phyloP scores from a whole-genome alignment of 1,139 yeast species.

The Trichomonascaceae sp. region DNA sequence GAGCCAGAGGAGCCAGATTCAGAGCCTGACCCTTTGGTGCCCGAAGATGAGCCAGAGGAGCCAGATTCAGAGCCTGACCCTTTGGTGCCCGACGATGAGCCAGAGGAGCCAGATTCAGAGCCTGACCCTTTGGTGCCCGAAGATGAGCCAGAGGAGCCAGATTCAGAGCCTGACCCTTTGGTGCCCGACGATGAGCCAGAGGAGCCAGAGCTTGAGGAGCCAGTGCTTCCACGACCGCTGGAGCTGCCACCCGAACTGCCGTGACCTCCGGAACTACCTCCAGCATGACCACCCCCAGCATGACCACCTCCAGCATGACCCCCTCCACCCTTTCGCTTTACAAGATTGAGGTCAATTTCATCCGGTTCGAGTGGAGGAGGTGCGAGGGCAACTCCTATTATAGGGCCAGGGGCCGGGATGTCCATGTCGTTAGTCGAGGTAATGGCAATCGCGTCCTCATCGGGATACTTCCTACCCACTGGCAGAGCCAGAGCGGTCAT shows the following conservation, averaged over 20 bases:
- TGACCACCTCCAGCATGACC: no score
- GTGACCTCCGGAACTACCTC: neutral
- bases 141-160: neutral
- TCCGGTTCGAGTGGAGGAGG: no score
- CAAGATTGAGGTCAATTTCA: no score
- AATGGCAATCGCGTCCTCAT: no score
- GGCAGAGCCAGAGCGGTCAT: no score
- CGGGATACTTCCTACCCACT: no score
- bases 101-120: neutral
- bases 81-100: neutral
- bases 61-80: neutral
- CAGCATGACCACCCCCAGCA: neutral
- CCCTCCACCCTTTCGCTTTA: neutral
- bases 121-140: no score
- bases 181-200: neutral
- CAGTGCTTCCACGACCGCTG: neutral
- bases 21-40: neutral
- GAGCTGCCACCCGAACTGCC: neutral
- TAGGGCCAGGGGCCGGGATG: no score
- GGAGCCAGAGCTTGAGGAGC: neutral
- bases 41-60: neutral
- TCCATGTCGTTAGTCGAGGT: no score
- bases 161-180: neutral
- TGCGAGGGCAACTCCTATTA: no score
- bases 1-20: neutral